Evolutionary conservation across 495 filamentous ascomycete species (phyloP).

Genomic region (Symbiotaphrina buchneri): DNA sequence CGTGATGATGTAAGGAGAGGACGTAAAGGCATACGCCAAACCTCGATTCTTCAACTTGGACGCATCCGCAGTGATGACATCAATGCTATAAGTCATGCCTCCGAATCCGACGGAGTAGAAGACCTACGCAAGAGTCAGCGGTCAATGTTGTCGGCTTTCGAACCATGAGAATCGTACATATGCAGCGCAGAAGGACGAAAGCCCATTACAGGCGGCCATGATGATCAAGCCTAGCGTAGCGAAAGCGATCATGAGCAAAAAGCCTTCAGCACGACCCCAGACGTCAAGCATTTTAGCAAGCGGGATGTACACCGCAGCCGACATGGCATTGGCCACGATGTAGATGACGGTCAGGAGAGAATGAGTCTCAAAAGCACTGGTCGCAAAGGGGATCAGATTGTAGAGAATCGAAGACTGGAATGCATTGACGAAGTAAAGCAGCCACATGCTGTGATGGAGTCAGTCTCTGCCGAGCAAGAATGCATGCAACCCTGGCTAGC

Average conservation of each 20-base stretch:
- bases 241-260: conserved; percentile 18
- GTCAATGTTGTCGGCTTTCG: conserved; percentile 19
- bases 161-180: too few species aligned
- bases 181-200: too few species aligned
- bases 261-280: conserved; percentile 32
- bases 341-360: neutral
- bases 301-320: conserved; percentile 34
- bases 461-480: neutral
- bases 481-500: conserved; percentile 4
- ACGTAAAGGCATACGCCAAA: conserved; percentile 31
- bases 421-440: conserved; percentile 23
- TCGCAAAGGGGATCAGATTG: conserved; percentile 2
- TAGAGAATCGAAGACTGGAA: conserved; percentile 12
- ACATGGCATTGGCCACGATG: conserved; percentile 22
- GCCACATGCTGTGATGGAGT: conserved; percentile 16
- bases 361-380: neutral
- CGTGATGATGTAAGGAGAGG: conserved; percentile 37
- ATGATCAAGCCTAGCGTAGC: conserved; percentile 8
- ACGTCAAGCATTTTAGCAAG: conserved; percentile 43
- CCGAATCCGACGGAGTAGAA: conserved; percentile 33
- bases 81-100: conserved; percentile 38
- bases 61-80: conserved; percentile 56
- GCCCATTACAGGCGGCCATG: too few species aligned
- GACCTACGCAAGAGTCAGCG: conserved; percentile 22
- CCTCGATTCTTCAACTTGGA: conserved; percentile 42